Conservation (phyloP, 208 protist species). For the Novymonas esmeraldas region DNA sequence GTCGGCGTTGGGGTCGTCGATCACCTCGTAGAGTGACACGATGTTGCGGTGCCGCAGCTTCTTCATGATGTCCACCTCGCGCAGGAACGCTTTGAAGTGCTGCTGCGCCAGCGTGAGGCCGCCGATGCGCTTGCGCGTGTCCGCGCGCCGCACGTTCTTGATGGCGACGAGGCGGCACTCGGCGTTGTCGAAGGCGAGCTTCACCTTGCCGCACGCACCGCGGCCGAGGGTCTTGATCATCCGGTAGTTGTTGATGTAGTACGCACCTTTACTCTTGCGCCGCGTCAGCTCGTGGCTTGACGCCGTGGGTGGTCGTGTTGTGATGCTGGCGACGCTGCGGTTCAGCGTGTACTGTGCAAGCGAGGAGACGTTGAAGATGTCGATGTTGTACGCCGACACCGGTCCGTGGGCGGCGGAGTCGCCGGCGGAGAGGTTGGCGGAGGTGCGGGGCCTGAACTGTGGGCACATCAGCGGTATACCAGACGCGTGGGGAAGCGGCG, state of each 20-base stretch:
- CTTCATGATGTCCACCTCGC: conserved; percentile 96
- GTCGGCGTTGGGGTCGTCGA: conserved; percentile 92
- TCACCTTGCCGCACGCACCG: conserved; percentile 69
- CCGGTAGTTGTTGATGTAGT: conserved; percentile 79
- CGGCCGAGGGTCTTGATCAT: conserved; percentile 73
- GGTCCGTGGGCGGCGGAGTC: too few relatives aligned
- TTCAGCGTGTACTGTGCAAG: too few relatives aligned
- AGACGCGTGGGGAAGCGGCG: too few relatives aligned
- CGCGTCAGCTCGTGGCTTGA: too few relatives aligned
- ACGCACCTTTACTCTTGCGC: conserved; percentile 25
- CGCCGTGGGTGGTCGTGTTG: too few relatives aligned
- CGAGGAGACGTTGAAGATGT: too few relatives aligned
- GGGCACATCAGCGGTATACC: too few relatives aligned
- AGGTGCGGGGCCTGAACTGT: too few relatives aligned
- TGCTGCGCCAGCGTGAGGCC: conserved; percentile 30
- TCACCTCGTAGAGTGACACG: conserved; percentile 95
- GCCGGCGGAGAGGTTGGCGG: too few relatives aligned
- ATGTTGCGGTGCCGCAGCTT: conserved; percentile 95
- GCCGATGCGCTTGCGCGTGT: conserved; percentile 30
- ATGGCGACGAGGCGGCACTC: conserved; percentile 63
- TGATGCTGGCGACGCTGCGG: too few relatives aligned
- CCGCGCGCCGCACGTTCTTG: conserved; percentile 64
- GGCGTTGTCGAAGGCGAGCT: conserved; percentile 52
- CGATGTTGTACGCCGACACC: too few relatives aligned
- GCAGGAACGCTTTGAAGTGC: conserved; percentile 46